Conservation (phyloP, 2,329 filamentous ascomycete genomes). For the Botrytis paeoniae region DNA sequence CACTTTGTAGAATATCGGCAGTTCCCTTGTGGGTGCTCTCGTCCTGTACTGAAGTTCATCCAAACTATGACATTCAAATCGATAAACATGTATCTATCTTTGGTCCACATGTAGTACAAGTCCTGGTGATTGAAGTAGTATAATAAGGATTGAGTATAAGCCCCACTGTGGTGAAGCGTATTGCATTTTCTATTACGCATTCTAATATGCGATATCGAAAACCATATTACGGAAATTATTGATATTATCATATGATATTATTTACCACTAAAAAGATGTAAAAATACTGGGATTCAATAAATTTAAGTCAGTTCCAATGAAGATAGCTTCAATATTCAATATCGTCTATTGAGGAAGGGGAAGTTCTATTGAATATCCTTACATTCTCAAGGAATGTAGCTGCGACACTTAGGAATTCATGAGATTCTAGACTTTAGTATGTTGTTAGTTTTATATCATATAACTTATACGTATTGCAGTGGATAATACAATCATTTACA, state of each 20-base stretch:
- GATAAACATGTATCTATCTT: background rate
- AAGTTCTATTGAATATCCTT: background rate
- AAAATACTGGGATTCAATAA: background rate
- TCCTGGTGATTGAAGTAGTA: too few species aligned
- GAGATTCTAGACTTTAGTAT: background rate
- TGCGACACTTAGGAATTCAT: background rate
- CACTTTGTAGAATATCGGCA: background rate
- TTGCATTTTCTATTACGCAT: background rate
- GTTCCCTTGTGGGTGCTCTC: background rate
- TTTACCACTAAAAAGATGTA: background rate
- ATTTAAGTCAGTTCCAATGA: background rate
- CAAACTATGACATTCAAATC: background rate
- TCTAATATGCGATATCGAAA: background rate
- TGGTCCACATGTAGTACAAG: background rate
- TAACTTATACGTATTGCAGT: background rate
- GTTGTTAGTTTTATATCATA: background rate
- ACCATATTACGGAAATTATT: background rate
- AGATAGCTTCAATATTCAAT: background rate
- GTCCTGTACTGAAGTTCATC: background rate
- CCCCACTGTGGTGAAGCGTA: background rate
- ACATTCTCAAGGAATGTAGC: background rate
- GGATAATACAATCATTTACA: fast-evolving
- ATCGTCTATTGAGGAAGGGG: background rate
- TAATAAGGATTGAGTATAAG: background rate
- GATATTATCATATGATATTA: background rate